These are phyloP conservation scores for Astrothelium subdiscretum DNA, from an alignment of 495 filamentous ascomycete species.

Conservation along the genomic window DNA sequence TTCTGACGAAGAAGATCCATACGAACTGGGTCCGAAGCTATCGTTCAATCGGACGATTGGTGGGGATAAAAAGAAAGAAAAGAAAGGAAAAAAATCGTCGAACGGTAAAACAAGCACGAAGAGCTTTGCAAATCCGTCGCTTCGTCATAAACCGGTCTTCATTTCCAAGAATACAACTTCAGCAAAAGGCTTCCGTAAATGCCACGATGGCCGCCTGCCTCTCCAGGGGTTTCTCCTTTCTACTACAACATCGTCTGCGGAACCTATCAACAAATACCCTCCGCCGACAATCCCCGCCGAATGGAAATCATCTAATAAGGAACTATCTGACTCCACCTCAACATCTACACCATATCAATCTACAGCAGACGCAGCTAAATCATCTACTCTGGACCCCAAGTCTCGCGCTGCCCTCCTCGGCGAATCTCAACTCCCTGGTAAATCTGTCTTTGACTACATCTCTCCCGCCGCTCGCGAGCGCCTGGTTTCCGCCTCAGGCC, in stretches of 20 bases:
- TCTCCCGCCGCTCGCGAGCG: constrained; percentile 67
- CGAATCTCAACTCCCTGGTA: constrained; percentile 71
- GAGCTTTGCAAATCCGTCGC: constrained; percentile 46
- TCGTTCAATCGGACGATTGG: constrained; percentile 81
- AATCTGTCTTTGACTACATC: constrained; percentile 93
- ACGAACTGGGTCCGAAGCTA: constrained; percentile 81
- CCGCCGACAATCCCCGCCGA: constrained; percentile 63
- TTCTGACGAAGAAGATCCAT: constrained; percentile 94
- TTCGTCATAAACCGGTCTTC: constrained; percentile 61
- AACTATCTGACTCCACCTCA: constrained; percentile 27
- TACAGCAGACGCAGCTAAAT: constrained; percentile 59
- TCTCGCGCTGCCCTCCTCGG: constrained; percentile 72
- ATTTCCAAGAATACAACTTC: constrained; percentile 44
- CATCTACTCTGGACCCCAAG: constrained; percentile 65
- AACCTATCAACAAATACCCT: constrained; percentile 48
- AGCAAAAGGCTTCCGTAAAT: constrained; percentile 59
- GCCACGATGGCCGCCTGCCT: constrained; percentile 78
- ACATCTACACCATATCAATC: constrained; percentile 44
- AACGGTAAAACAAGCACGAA: constrained; percentile 35
- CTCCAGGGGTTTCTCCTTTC: constrained; percentile 78
- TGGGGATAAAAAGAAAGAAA: constrained; percentile 79
- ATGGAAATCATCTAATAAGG: constrained; percentile 65
- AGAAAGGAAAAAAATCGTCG: constrained; percentile 51
- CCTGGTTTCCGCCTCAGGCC: constrained; percentile 65
- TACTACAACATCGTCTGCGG: constrained; percentile 38